Conservation (phyloP, 2,329 filamentous ascomycete species). For the Cercospora sesami region DNA sequence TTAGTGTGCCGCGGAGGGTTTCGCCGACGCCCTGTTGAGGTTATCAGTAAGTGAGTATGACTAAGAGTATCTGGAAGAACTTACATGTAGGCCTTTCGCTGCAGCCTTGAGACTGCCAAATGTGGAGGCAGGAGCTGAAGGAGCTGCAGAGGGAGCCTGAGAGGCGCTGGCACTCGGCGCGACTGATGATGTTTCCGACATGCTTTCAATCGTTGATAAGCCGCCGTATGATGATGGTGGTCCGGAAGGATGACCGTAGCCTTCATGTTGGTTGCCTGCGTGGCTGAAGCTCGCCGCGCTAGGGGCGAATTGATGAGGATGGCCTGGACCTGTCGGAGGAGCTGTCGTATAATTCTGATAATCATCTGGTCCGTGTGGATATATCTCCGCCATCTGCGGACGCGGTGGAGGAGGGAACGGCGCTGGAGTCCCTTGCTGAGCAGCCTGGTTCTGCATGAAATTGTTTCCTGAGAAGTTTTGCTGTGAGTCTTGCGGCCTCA, state of each 20-base stretch:
- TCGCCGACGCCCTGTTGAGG: slow-evolving; percentile 37
- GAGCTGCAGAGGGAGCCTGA: slow-evolving; percentile 8
- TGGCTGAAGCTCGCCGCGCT: background rate
- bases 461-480: background rate
- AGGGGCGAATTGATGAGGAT: background rate
- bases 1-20: slow-evolving; percentile 37
- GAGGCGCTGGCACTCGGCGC: slow-evolving; percentile 8
- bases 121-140: slow-evolving; percentile 5
- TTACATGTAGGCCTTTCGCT: slow-evolving; percentile 37
- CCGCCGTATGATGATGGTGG: slow-evolving; percentile 14
- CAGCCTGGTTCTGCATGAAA: background rate
- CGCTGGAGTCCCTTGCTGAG: slow-evolving; percentile 10
- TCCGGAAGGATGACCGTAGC: background rate
- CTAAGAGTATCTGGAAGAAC: slow-evolving; percentile 5
- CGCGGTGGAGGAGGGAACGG: slow-evolving; percentile 13
- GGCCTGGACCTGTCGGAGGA: background rate
- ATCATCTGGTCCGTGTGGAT: slow-evolving; percentile 13
- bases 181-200: slow-evolving; percentile 12
- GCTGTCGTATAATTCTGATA: slow-evolving; percentile 10
- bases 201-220: slow-evolving; percentile 13
- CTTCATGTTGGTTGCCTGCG: background rate
- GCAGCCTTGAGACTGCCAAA: slow-evolving; percentile 35
- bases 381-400: background rate
- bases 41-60: slow-evolving; percentile 8
- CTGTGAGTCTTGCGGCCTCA: background rate